These are phyloP conservation scores for Neotropicomus parvogracilis DNA, from an alignment of 1,284 basidiomycete genomes.

Conservation along the genomic window DNA sequence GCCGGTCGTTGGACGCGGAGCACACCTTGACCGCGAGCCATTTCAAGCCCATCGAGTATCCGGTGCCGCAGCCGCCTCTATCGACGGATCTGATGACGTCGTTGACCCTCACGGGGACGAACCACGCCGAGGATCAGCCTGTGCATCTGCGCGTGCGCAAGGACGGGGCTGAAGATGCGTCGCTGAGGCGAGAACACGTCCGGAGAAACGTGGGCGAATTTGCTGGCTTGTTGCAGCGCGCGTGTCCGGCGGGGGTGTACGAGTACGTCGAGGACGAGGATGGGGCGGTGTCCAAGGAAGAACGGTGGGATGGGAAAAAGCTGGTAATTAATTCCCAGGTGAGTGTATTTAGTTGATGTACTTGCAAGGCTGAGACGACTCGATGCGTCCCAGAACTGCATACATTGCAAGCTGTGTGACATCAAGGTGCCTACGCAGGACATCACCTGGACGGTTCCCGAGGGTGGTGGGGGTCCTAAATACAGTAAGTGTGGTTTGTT, in stretches of 20 bases:
- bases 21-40: constrained; percentile 69
- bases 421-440: constrained; percentile 93
- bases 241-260: constrained; percentile 96
- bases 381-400: constrained; percentile 65
- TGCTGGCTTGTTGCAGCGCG: constrained; percentile 83
- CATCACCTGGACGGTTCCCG: constrained; percentile 92
- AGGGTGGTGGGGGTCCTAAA: constrained; percentile 91
- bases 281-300: constrained; percentile 48
- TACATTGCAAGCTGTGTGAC: constrained; percentile 92
- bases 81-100: constrained; percentile 94
- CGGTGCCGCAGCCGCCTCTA: constrained; percentile 84
- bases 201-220: constrained; percentile 76
- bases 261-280: constrained; percentile 89
- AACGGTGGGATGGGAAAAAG: constrained; percentile 76
- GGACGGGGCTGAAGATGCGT: constrained; percentile 46
- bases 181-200: constrained; percentile 64
- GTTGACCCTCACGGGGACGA: constrained; percentile 89
- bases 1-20: constrained; percentile 62
- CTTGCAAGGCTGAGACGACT: too few species aligned
- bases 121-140: constrained; percentile 95
- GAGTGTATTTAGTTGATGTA: constrained; percentile 24
- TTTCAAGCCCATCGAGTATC: constrained; percentile 86
- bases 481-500: constrained; percentile 46
- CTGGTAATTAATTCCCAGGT: constrained; percentile 96
- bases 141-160: constrained; percentile 80